These are phyloP conservation scores for Melastoma malabathricum DNA, from an alignment of 345 rosid genomes.

Conservation along the genomic window DNA sequence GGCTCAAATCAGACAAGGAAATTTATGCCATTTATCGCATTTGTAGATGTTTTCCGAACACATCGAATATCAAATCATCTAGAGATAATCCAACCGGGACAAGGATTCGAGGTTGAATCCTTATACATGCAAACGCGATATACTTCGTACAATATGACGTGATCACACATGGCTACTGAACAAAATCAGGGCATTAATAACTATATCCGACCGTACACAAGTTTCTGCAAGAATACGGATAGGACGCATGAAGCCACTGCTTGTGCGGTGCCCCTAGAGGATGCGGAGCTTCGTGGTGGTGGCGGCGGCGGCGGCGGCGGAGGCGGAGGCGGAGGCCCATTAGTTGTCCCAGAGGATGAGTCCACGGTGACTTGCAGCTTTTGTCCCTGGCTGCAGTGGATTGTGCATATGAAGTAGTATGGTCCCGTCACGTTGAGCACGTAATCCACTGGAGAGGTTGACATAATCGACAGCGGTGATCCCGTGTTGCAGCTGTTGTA, in stretches of 20 bases:
- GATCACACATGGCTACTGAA: too few species aligned
- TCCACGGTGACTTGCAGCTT: conserved; percentile 9
- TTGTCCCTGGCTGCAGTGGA: conserved; percentile 12
- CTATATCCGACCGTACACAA: too few species aligned
- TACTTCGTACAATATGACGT: too few species aligned
- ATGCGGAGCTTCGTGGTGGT: background rate
- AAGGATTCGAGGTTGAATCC: too few species aligned
- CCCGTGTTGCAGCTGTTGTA: conserved; percentile 7
- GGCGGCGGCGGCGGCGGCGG: conserved; percentile 10
- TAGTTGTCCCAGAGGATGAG: background rate
- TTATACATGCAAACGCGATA: too few species aligned
- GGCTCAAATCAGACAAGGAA: too few species aligned
- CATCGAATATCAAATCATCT: too few species aligned
- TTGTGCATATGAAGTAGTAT: conserved; percentile 14
- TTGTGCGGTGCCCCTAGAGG: background rate
- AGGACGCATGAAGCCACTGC: background rate
- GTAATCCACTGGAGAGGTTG: conserved; percentile 9
- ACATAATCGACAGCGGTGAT: conserved; percentile 2
- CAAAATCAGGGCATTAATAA: too few species aligned
- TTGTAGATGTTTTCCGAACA: too few species aligned
- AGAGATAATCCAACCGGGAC: too few species aligned
- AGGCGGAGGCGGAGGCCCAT: conserved; percentile 3
- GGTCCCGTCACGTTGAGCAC: conserved; percentile 1
- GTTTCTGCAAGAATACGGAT: background rate
- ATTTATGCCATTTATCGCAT: too few species aligned